phyloP scores from a whole-genome alignment of 2,329 filamentous ascomycete genomes.

The Pseudogymnoascus sp. region DNA sequence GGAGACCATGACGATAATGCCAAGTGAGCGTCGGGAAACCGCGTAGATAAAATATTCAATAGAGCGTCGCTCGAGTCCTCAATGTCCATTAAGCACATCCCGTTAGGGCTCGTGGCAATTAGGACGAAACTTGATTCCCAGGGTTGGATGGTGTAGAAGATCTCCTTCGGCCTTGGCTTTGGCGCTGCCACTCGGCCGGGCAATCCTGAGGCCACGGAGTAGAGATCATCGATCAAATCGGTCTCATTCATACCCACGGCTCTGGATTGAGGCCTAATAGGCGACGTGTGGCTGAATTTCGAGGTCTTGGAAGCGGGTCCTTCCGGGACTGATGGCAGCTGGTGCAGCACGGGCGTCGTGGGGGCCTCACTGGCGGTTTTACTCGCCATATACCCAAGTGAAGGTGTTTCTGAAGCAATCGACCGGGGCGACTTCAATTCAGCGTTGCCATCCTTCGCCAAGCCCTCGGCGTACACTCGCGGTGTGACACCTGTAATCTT shows the following conservation, averaged over 20 bases:
- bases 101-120: constrained; percentile 2
- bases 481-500: constrained; percentile 41
- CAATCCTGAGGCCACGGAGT: background rate
- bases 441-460: constrained; percentile 17
- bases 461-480: background rate
- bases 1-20: background rate
- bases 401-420: constrained; percentile 3
- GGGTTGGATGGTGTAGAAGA: background rate
- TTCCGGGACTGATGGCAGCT: background rate
- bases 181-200: background rate
- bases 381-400: constrained; percentile 5
- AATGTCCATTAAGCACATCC: constrained; percentile 5
- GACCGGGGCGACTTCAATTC: constrained; percentile 14
- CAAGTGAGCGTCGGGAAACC: background rate
- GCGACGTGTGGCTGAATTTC: background rate
- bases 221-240: background rate
- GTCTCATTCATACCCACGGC: background rate
- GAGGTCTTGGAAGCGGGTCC: background rate
- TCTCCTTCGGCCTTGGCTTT: constrained; percentile 3
- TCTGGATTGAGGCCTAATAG: background rate
- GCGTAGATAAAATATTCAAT: background rate
- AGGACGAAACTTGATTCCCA: background rate
- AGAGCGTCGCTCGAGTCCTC: constrained; percentile 4
- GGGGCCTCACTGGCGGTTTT: constrained; percentile 1
- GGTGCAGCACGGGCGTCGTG: background rate